phyloP scores from a whole-genome alignment of 2,329 filamentous ascomycete genomes.

The Trichoderma sp. region DNA sequence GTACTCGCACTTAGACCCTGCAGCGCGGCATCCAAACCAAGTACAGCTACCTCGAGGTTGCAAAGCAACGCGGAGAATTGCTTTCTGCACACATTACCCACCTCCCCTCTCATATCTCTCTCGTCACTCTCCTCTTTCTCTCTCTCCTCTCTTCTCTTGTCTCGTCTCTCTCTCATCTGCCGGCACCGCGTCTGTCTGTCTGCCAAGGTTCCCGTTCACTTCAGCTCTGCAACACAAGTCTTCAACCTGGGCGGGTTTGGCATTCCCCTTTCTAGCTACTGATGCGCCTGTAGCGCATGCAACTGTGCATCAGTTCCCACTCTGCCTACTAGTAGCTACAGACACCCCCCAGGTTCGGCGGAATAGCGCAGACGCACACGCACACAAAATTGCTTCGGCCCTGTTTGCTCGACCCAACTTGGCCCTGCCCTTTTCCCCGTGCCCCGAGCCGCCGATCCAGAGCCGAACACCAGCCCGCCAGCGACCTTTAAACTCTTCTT shows the following conservation, averaged over 20 bases:
- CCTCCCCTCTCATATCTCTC: background rate
- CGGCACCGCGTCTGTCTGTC: background rate
- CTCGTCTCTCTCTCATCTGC: background rate
- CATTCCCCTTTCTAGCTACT: slow-evolving; percentile 13
- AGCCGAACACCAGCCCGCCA: slow-evolving; percentile 15
- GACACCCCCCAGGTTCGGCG: slow-evolving; percentile 17
- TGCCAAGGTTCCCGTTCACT: background rate
- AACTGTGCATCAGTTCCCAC: slow-evolving; percentile 16
- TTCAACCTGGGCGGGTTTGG: slow-evolving; percentile 1
- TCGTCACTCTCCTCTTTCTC: background rate
- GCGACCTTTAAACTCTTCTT: slow-evolving; percentile 14
- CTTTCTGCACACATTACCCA: background rate
- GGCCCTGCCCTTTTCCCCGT: slow-evolving; percentile 17
- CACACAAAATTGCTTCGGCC: slow-evolving; percentile 16
- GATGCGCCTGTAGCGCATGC: slow-evolving; percentile 18
- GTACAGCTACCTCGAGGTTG: background rate
- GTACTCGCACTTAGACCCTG: background rate
- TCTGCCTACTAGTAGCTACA: background rate
- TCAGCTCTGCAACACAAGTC: background rate
- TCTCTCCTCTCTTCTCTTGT: background rate
- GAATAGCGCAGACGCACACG: slow-evolving; percentile 11
- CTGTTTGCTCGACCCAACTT: background rate
- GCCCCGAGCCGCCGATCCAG: slow-evolving; percentile 19
- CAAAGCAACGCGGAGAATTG: background rate
- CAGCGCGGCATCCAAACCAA: background rate